Conservation (phyloP, 768 basidiomycete species). For the Panaeolus papilionaceus region DNA sequence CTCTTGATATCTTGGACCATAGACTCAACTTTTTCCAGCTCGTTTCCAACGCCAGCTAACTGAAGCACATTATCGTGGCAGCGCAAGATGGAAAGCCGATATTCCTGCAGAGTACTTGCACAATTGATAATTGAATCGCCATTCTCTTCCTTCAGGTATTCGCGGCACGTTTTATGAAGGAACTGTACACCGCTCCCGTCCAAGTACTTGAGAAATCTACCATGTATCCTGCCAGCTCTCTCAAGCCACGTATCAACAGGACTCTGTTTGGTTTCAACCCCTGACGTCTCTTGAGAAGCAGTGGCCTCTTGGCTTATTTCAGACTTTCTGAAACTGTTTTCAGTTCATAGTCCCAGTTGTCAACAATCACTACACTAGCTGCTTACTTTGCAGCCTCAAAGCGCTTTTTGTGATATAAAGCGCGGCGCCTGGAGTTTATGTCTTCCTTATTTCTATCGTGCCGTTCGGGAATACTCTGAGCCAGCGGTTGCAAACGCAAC, state of each 20-base stretch:
- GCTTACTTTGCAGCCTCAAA: background rate
- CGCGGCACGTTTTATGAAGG: background rate
- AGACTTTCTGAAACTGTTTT: background rate
- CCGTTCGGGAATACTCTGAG: background rate
- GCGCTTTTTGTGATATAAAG: background rate
- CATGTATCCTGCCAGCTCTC: background rate
- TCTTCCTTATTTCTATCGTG: background rate
- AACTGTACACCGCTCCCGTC: background rate
- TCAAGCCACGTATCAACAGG: background rate
- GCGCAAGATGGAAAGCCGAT: background rate
- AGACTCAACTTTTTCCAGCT: background rate
- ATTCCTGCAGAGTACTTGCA: background rate
- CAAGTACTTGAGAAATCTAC: background rate
- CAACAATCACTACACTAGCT: too few relatives aligned
- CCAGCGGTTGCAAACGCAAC: background rate
- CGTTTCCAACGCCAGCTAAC: background rate
- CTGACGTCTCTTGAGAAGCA: too few relatives aligned
- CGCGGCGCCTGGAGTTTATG: background rate
- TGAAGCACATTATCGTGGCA: background rate
- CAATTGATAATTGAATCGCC: background rate
- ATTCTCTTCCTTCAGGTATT: background rate
- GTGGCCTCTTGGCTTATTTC: background rate
- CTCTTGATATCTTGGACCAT: background rate
- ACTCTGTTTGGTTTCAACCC: too few relatives aligned
- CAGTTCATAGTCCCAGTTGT: too few relatives aligned